Evolutionary conservation across 805 yeast genomes (phyloP).

Genomic region (Candida dajiaensis): DNA sequence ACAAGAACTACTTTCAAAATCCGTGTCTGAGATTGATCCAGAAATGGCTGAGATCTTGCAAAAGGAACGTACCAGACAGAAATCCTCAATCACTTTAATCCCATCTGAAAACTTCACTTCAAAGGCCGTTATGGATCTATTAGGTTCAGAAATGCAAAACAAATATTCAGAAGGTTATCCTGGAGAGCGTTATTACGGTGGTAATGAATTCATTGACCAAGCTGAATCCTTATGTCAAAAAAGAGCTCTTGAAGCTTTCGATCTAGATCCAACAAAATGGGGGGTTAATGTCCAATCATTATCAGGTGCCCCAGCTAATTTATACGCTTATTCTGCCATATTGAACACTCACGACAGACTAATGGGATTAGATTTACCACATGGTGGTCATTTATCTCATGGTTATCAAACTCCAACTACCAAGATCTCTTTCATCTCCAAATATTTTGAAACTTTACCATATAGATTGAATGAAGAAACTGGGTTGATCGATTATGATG

Average conservation of each 20-base stretch:
- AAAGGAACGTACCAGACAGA: conserved; percentile 87
- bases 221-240: conserved; percentile 89
- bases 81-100: conserved; percentile 86
- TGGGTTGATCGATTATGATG: conserved; percentile 94
- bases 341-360: conserved; percentile 94
- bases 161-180: conserved; percentile 99
- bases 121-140: conserved; percentile 89
- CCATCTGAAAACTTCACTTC: conserved; percentile 98
- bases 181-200: conserved; percentile 98
- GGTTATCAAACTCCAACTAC: conserved; percentile 94
- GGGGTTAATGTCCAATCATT: conserved; percentile 97
- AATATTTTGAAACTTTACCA: conserved; percentile 98
- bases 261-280: conserved; percentile 78
- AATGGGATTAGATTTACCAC: conserved; percentile 98
- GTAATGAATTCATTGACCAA: conserved; percentile 94
- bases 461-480: conserved; percentile 90
- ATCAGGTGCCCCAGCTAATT: conserved; percentile 96
- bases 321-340: conserved; percentile 92
- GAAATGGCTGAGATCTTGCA: conserved; percentile 67
- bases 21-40: conserved; percentile 56
- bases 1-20: conserved; percentile 8
- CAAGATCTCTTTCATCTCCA: conserved; percentile 92
- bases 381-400: conserved; percentile 97
- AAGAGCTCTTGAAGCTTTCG: conserved; percentile 90
- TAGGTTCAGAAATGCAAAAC: conserved; percentile 97